Evolutionary conservation across 2,329 filamentous ascomycete genomes (phyloP), one percentile per base, ranked within the genome.

Genomic region (Cadophora luteo-olivacea): DNA sequence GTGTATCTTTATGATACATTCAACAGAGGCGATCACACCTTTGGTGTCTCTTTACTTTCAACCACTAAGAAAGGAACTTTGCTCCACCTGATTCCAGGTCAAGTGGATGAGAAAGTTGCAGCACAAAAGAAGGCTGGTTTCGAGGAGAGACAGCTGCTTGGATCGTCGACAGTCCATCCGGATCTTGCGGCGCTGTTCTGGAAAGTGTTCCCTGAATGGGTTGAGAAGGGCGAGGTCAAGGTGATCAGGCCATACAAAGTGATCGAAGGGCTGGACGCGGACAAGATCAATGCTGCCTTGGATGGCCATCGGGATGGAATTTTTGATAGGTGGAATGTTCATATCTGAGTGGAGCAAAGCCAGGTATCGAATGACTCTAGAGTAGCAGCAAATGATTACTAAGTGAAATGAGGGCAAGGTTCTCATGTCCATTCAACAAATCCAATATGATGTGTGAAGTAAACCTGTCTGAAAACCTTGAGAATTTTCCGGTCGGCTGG

Each of bases 291-390:
- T 71, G 72, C 75, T 60, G 75, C 78, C 9, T 67, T 82, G 62
- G 80, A 82, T 76, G 72, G 71, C 16, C 82, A 81, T 74, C 68
- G 76, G 29, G 78, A 81, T 72, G 78, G 78, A 19, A 77, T 78
- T 69, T 52, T 61, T 51, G 74, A 67, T 57, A 67, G 64, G 45
- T 60, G 38, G 55, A 65, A 71, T 64, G 65, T 68, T 22, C 33
- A 38, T 12, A 32, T 63, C 7, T 52, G 29, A 52, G 16, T 32
- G 60, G 29, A 29, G 29, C 29, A 29, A 29, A 29, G 5, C 5
- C 29, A 29, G 3, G 29, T 29, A 29, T 29, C 29, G 29, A 29
- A 29, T 29, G 3, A 29, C 29, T 29, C 5, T 5, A 29, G 29
- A 29, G 29, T 3, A 29, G 29, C 29, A 5, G 29, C 29, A 29